These are phyloP conservation scores for Pouteria glomerata DNA, from an alignment of 148 eudicot species.

Conservation along the genomic window DNA sequence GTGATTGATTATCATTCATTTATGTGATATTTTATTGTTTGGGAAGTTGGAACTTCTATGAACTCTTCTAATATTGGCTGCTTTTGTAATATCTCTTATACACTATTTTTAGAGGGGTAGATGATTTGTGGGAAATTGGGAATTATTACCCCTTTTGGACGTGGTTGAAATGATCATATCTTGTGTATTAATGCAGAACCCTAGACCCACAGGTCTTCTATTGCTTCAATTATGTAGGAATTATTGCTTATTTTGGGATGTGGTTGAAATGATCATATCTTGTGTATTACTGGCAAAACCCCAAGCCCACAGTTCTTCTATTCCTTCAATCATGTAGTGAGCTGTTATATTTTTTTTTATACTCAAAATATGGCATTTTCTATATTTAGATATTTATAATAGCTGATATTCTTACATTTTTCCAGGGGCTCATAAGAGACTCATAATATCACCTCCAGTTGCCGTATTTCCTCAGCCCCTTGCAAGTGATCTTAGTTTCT, in stretches of 20 bases:
- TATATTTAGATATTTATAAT: too few relatives aligned
- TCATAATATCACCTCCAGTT: slow-evolving; percentile 89
- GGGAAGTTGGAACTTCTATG: background rate
- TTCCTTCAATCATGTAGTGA: background rate
- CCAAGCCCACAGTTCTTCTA: background rate
- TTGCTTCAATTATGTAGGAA: background rate
- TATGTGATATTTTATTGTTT: background rate
- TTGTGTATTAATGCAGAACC: background rate
- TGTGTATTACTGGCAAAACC: slow-evolving; percentile 2
- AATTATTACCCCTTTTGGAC: too few relatives aligned
- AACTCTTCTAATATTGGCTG: background rate
- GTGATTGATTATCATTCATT: too few relatives aligned
- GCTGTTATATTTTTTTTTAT: background rate
- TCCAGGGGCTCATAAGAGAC: slow-evolving; percentile 89
- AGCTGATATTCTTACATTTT: slow-evolving; percentile 15
- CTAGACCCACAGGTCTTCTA: background rate
- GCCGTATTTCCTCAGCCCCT: slow-evolving; percentile 99
- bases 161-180: background rate
- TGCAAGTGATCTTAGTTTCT: slow-evolving; percentile 86
- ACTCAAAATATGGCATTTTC: background rate
- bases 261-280: background rate
- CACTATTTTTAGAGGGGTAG: too few relatives aligned
- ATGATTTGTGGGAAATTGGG: too few relatives aligned
- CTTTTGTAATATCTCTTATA: background rate
- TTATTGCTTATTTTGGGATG: too few relatives aligned